These are phyloP conservation scores for Exophiala sideris DNA, from an alignment of 2,329 filamentous ascomycete species.

Conservation along the genomic window DNA sequence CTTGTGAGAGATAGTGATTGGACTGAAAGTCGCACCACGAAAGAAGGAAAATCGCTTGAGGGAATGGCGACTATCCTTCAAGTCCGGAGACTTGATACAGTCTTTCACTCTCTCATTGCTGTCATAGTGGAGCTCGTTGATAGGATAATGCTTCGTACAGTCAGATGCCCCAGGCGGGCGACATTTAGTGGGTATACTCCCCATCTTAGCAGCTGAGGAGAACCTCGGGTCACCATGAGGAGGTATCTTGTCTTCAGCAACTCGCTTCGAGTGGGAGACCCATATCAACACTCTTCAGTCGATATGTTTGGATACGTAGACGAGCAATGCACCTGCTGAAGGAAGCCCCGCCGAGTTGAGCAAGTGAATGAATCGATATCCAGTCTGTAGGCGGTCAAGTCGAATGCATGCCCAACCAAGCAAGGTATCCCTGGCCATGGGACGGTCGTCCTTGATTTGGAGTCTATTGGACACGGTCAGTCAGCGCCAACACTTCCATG, in stretches of 20 bases:
- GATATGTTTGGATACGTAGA: conserved; percentile 64
- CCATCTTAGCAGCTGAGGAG: neutral
- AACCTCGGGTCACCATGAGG: neutral
- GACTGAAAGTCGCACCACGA: too few species aligned
- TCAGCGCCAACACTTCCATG: neutral
- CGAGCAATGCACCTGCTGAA: conserved; percentile 67
- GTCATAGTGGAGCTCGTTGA: too few species aligned
- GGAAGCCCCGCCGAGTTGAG: conserved; percentile 65
- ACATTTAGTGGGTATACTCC: neutral
- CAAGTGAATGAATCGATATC: conserved; percentile 74
- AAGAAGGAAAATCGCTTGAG: too few species aligned
- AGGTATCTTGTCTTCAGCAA: neutral
- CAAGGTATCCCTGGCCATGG: conserved; percentile 72
- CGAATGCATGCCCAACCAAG: conserved; percentile 87
- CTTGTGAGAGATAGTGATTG: too few species aligned
- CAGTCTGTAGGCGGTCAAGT: conserved; percentile 72
- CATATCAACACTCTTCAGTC: conserved; percentile 4
- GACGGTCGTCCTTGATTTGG: conserved; percentile 77
- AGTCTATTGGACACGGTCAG: conserved; percentile 51
- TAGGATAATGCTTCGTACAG: too few species aligned
- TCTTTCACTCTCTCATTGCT: too few species aligned
- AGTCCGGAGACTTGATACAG: too few species aligned
- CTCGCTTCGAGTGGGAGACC: neutral
- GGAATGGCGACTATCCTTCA: too few species aligned
- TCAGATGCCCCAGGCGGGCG: too few species aligned